Percentiles rank a stretch among this genome's conserved stretches.
Conservation (phyloP, 1,284 basidiomycete species). For the Anthracocystis walkeri region DNA sequence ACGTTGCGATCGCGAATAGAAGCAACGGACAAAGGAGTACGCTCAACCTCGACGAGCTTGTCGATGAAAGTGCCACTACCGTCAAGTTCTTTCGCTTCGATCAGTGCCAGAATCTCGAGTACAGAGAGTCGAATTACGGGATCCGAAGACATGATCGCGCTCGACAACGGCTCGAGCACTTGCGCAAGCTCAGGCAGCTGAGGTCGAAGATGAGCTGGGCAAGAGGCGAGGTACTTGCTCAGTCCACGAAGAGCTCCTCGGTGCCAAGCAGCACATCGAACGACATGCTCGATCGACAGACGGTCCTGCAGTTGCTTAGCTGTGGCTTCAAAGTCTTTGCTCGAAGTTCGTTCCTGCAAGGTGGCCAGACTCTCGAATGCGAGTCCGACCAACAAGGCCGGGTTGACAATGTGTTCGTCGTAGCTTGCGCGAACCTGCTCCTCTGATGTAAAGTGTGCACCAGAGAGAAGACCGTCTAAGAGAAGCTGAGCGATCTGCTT, state of each 20-base stretch:
- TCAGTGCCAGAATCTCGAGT: conserved; percentile 49
- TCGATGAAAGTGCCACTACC: conserved; percentile 21
- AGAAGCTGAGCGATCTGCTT: conserved; percentile 33
- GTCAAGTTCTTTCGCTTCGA: conserved; percentile 21
- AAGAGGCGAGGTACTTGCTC: conserved; percentile 40
- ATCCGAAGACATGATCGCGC: conserved; percentile 53
- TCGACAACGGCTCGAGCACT: conserved; percentile 29
- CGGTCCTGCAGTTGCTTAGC: conserved; percentile 26
- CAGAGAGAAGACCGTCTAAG: conserved; percentile 31
- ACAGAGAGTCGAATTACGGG: conserved; percentile 51
- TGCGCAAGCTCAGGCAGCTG: conserved; percentile 28
- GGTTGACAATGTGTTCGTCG: conserved; percentile 38
- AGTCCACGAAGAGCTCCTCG: conserved; percentile 32
- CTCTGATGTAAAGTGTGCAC: conserved; percentile 18
- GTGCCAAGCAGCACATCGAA: conserved; percentile 48
- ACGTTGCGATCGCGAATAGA: conserved; percentile 65
- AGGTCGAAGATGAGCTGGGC: conserved; percentile 27
- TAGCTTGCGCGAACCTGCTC: conserved; percentile 31
- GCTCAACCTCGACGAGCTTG: conserved; percentile 59
- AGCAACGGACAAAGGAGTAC: conserved; percentile 51
- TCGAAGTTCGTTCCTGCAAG: conserved; percentile 33
- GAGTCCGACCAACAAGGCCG: conserved; percentile 34
- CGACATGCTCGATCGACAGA: conserved; percentile 23
- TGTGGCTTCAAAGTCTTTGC: conserved; percentile 23
- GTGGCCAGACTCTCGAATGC: conserved; percentile 41